A percentile compares a stretch with the other conserved stretches of the same genome.
Evolutionary conservation across 768 basidiomycete genomes (phyloP).

Genomic region (Tricholoma bakamatsutake): DNA sequence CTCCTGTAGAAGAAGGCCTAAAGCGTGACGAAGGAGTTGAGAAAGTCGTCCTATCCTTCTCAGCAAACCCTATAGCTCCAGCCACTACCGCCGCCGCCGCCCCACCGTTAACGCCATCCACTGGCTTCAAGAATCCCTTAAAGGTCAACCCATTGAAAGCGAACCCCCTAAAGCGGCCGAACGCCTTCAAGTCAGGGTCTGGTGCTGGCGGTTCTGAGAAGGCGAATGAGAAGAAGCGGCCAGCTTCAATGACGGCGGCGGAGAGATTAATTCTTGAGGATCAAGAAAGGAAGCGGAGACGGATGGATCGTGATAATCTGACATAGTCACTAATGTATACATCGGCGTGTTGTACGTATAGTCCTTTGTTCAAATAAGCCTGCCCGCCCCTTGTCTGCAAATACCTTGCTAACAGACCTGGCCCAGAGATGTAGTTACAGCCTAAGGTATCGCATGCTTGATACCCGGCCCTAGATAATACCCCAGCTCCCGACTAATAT

Average conservation of each 20-base stretch:
- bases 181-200: constrained; percentile 60
- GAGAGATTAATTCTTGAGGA: constrained; percentile 88
- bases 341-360: not conserved
- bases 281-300: constrained; percentile 79
- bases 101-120: constrained; percentile 28
- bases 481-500: too few species aligned
- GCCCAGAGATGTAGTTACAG: too few species aligned
- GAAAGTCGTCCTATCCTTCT: constrained; percentile 72
- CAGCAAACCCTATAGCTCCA: constrained; percentile 42
- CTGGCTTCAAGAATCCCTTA: constrained; percentile 58
- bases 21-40: constrained; percentile 68
- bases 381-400: too few species aligned
- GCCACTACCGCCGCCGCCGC: constrained; percentile 11
- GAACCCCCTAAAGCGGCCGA: constrained; percentile 69
- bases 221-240: constrained; percentile 53
- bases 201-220: constrained; percentile 27
- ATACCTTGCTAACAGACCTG: too few species aligned
- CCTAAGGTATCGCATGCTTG: too few species aligned
- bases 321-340: not conserved
- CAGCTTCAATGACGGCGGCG: constrained; percentile 69
- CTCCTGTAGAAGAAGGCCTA: constrained; percentile 49
- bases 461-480: too few species aligned
- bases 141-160: constrained; percentile 63
- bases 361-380: not conserved
- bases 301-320: constrained; percentile 54